phyloP scores from a whole-genome alignment of 495 filamentous ascomycete genomes.

The Penicillium ucsense region DNA sequence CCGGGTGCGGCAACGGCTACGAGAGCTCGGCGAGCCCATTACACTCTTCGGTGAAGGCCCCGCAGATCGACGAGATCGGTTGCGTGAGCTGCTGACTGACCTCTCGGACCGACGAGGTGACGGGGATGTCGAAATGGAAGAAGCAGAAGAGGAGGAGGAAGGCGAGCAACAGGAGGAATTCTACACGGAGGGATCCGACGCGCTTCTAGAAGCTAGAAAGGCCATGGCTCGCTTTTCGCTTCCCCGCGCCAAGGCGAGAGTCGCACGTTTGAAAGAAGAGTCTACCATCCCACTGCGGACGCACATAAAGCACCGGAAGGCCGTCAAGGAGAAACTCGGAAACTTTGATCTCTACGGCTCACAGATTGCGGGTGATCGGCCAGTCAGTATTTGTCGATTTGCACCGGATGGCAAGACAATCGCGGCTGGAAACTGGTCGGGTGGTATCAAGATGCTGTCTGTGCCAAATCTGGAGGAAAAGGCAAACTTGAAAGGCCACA shows the following conservation, averaged over 20 bases:
- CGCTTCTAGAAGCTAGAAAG: slow-evolving; percentile 66
- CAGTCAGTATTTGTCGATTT: slow-evolving; percentile 83
- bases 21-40: slow-evolving; percentile 81
- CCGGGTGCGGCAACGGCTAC: slow-evolving; percentile 67
- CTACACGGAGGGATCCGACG: slow-evolving; percentile 72
- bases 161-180: slow-evolving; percentile 88
- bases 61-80: slow-evolving; percentile 72
- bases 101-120: slow-evolving; percentile 56
- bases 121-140: slow-evolving; percentile 57
- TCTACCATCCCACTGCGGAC: slow-evolving; percentile 73
- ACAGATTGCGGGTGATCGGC: slow-evolving; percentile 83
- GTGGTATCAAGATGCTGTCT: slow-evolving; percentile 73
- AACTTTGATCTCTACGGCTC: slow-evolving; percentile 85
- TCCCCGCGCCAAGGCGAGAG: slow-evolving; percentile 66
- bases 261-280: slow-evolving; percentile 68
- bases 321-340: slow-evolving; percentile 72
- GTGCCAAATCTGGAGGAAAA: slow-evolving; percentile 76
- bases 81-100: slow-evolving; percentile 70
- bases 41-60: slow-evolving; percentile 93
- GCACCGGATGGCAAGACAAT: slow-evolving; percentile 75
- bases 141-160: slow-evolving; percentile 34
- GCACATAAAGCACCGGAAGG: slow-evolving; percentile 83
- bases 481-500: slow-evolving; percentile 67
- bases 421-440: slow-evolving; percentile 86
- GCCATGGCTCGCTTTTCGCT: slow-evolving; percentile 80